phyloP scores from a whole-genome alignment of 768 basidiomycete genomes.

The Amanita pallidorosea region DNA sequence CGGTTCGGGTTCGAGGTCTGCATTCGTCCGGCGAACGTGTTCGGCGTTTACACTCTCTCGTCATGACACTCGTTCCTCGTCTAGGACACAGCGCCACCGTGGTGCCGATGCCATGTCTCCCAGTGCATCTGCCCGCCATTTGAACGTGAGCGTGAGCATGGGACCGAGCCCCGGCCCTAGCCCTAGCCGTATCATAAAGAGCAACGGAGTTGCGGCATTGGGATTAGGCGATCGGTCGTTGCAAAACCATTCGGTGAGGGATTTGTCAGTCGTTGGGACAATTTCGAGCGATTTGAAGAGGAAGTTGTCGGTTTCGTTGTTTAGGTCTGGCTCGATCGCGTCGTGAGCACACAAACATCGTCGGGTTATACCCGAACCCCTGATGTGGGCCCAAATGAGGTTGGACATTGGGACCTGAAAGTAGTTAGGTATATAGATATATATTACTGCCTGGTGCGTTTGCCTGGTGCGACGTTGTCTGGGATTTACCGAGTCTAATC shows the following conservation, averaged over 20 bases:
- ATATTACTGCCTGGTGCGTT: too few species aligned
- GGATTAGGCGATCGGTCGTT: background rate
- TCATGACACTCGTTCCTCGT: background rate
- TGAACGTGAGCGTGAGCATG: constrained; percentile 1
- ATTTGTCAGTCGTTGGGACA: background rate
- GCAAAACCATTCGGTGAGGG: constrained; percentile 1
- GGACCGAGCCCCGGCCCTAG: background rate
- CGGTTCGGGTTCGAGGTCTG: background rate
- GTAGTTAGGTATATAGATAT: too few species aligned
- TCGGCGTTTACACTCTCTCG: background rate
- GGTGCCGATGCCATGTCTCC: background rate
- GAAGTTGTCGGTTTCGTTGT: background rate
- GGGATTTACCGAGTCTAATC: too few species aligned
- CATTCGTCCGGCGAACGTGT: constrained; percentile 2
- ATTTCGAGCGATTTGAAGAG: constrained; percentile 6
- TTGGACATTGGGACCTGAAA: too few species aligned
- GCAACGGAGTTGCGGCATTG: background rate
- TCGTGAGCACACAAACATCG: too few species aligned
- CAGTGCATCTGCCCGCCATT: background rate
- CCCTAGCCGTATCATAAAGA: too few species aligned
- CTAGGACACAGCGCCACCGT: background rate
- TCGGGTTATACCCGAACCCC: too few species aligned
- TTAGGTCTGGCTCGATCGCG: background rate
- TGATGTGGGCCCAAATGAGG: too few species aligned
- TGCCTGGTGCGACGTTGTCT: too few species aligned